phyloP scores from a whole-genome alignment of 2,329 filamentous ascomycete genomes.

The Alternaria incomplexa region DNA sequence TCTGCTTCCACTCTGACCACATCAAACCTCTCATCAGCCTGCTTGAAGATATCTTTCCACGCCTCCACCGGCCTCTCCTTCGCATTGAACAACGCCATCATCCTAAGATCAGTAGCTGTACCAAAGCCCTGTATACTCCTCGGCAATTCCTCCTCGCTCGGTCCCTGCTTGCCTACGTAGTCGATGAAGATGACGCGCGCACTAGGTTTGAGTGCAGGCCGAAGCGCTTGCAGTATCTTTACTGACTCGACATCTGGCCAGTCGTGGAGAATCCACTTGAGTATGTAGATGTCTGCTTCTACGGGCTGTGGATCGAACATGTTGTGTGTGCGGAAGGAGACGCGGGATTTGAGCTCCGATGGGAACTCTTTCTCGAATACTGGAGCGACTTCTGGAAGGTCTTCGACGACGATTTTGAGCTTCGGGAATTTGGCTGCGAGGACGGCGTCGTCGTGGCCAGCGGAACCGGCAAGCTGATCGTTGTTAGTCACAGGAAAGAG shows the following conservation, averaged over 20 bases:
- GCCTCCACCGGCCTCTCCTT: slow-evolving; percentile 56
- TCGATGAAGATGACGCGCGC: slow-evolving; percentile 55
- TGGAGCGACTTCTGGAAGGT: slow-evolving; percentile 34
- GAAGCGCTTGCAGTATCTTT: slow-evolving; percentile 51
- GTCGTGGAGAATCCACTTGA: slow-evolving; percentile 68
- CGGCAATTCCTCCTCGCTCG: slow-evolving; percentile 33
- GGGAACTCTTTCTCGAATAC: slow-evolving; percentile 35
- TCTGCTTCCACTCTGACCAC: slow-evolving; percentile 38
- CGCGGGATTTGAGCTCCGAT: slow-evolving; percentile 28
- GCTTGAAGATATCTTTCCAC: slow-evolving; percentile 55
- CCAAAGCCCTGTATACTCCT: slow-evolving; percentile 33
- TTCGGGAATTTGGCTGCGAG: slow-evolving; percentile 34
- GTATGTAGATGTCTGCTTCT: slow-evolving; percentile 60
- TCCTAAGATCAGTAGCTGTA: slow-evolving; percentile 54
- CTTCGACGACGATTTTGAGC: slow-evolving; percentile 40
- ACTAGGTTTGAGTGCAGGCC: slow-evolving; percentile 63
- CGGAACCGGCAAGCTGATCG: slow-evolving; percentile 36
- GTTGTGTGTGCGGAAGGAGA: slow-evolving; percentile 58
- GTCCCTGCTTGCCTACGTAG: slow-evolving; percentile 40
- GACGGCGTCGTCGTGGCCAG: slow-evolving; percentile 38
- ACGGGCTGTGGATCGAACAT: slow-evolving; percentile 65
- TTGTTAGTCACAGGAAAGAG: background rate
- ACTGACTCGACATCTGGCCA: slow-evolving; percentile 59
- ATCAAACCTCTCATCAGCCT: slow-evolving; percentile 56
- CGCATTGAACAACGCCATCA: slow-evolving; percentile 59